A percentile compares a stretch with the other conserved stretches of the same genome.
Evolutionary conservation across 768 basidiomycete species (phyloP).

Genomic region (Tubosaeta sp.): DNA sequence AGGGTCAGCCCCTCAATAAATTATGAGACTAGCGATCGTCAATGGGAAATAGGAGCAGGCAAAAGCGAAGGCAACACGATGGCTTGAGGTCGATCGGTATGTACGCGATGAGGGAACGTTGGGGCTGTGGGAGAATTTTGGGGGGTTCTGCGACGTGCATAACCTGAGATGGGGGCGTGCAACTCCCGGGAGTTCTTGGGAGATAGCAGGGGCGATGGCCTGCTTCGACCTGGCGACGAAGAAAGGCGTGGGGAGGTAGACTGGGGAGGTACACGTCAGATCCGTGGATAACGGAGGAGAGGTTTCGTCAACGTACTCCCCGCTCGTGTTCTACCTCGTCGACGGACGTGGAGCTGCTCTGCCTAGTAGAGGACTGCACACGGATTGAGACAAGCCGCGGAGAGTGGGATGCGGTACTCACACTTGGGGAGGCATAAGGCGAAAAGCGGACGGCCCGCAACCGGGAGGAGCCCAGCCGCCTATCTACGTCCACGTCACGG

Average conservation of each 20-base stretch:
- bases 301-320: slow-evolving; percentile 34
- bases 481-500: slow-evolving; percentile 30
- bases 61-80: slow-evolving; percentile 59
- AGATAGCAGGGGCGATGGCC: slow-evolving; percentile 43
- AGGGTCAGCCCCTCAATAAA: neutral
- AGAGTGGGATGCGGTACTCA: slow-evolving; percentile 8
- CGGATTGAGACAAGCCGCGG: neutral
- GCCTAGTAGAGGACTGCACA: slow-evolving; percentile 38
- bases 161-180: slow-evolving; percentile 71
- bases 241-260: slow-evolving; percentile 34
- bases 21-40: slow-evolving; percentile 3
- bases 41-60: slow-evolving; percentile 23
- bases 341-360: slow-evolving; percentile 39
- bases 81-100: slow-evolving; percentile 29
- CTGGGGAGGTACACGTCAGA: slow-evolving; percentile 20
- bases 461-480: slow-evolving; percentile 25
- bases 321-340: slow-evolving; percentile 26
- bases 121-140: slow-evolving; percentile 68
- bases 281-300: slow-evolving; percentile 29
- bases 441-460: slow-evolving; percentile 28
- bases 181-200: slow-evolving; percentile 51
- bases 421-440: slow-evolving; percentile 27
- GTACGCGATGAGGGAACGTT: slow-evolving; percentile 44
- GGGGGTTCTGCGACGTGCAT: slow-evolving; percentile 76
- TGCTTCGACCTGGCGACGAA: slow-evolving; percentile 41